A percentile compares a stretch with the other conserved stretches of the same genome.
phyloP scores from a whole-genome alignment of 352 stramenopile genomes.

The Blastocystis sp. region DNA sequence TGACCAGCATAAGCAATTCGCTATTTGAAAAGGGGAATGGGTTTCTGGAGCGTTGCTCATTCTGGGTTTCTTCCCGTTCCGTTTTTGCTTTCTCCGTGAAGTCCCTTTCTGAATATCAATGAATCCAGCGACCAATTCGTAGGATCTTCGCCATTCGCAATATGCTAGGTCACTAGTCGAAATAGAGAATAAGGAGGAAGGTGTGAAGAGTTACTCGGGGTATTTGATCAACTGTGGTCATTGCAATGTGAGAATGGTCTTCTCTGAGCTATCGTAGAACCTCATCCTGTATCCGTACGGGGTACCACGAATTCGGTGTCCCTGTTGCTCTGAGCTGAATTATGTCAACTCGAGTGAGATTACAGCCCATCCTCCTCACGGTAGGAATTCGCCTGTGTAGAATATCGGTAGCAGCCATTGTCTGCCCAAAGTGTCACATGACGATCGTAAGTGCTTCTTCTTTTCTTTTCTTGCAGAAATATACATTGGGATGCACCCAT shows the following conservation, averaged over 20 bases:
- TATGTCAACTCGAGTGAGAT: background rate
- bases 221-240: constrained; percentile 19
- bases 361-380: background rate
- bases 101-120: no score
- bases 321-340: background rate
- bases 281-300: background rate
- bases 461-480: background rate
- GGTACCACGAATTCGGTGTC: background rate
- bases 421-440: background rate
- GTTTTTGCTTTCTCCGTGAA: no score
- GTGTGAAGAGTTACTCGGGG: background rate
- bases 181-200: no score
- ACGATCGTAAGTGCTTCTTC: background rate
- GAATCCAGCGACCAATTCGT: no score
- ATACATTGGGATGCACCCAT: constrained; percentile 14
- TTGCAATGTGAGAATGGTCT: background rate
- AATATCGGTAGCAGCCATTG: background rate
- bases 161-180: no score
- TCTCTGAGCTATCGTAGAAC: background rate
- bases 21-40: no score
- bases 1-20: no score
- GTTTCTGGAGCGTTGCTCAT: no score
- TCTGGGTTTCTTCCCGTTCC: no score
- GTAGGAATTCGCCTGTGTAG: background rate
- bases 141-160: no score